phyloP scores from a whole-genome alignment of 2,329 filamentous ascomycete genomes.

The Botrytis galanthina region DNA sequence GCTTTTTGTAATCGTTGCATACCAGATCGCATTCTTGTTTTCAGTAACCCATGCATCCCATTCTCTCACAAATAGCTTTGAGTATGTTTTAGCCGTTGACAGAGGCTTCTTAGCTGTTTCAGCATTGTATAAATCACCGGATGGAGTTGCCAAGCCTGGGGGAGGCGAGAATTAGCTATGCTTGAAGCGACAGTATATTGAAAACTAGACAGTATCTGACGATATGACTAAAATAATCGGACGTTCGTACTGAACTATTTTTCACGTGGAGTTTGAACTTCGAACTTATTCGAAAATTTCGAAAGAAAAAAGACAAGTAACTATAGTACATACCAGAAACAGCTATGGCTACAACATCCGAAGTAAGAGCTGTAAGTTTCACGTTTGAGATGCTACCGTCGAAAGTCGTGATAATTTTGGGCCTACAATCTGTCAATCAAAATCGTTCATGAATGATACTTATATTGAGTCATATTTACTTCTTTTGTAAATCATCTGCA shows the following conservation, averaged over 20 bases:
- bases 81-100: constrained; percentile 69
- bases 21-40: constrained; percentile 71
- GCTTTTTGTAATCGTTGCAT: constrained; percentile 55
- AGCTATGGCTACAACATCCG: constrained; percentile 53
- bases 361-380: constrained; percentile 53
- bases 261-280: neutral
- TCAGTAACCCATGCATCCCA: constrained; percentile 76
- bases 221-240: neutral
- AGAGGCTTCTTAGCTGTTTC: constrained; percentile 57
- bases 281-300: neutral
- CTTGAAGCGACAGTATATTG: neutral
- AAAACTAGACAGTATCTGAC: too few species aligned
- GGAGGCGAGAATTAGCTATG: neutral
- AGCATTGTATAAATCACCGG: constrained; percentile 68
- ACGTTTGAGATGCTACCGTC: constrained; percentile 56
- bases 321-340: constrained; percentile 42
- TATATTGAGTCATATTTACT: constrained; percentile 28
- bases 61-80: constrained; percentile 73
- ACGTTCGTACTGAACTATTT: neutral
- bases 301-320: neutral
- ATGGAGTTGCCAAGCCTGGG: constrained; percentile 59
- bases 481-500: constrained; percentile 30
- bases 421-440: constrained; percentile 35
- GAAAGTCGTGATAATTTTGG: constrained; percentile 49
- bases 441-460: neutral